phyloP scores from a whole-genome alignment of 2,329 filamentous ascomycete genomes.

The Sporothrix brunneoviolacea region DNA sequence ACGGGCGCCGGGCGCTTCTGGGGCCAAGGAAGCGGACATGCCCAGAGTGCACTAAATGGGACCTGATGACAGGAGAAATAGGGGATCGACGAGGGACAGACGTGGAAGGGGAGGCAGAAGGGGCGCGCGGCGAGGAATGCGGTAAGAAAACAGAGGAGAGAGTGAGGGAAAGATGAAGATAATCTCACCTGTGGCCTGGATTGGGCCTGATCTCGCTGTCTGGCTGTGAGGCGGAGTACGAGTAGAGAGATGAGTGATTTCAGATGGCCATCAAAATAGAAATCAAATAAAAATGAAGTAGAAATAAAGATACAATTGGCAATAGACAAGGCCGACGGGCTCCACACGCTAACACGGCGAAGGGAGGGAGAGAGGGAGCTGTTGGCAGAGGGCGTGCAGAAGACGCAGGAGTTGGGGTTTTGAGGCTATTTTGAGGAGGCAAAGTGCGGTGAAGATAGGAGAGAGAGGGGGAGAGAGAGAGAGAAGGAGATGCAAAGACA shows the following conservation, averaged over 20 bases:
- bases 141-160: neutral
- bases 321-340: too few relatives aligned
- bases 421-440: constrained; percentile 10
- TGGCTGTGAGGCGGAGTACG: too few relatives aligned
- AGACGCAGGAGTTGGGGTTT: neutral
- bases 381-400: too few relatives aligned
- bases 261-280: too few relatives aligned
- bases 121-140: neutral
- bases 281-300: too few relatives aligned
- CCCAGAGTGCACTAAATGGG: too few relatives aligned
- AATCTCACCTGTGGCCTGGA: neutral
- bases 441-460: neutral
- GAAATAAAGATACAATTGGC: too few relatives aligned
- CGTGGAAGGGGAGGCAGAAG: neutral
- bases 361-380: too few relatives aligned
- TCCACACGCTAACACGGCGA: constrained; percentile 3
- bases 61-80: neutral
- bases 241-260: too few relatives aligned
- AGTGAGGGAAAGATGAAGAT: neutral
- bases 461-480: neutral
- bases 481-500: neutral
- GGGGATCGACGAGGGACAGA: neutral
- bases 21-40: neutral
- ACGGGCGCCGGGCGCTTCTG: neutral
- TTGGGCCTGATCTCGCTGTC: too few relatives aligned